These are phyloP conservation scores for Racocetra persica DNA, from an alignment of 371 early-diverging fungal genomes.

Conservation along the genomic window DNA sequence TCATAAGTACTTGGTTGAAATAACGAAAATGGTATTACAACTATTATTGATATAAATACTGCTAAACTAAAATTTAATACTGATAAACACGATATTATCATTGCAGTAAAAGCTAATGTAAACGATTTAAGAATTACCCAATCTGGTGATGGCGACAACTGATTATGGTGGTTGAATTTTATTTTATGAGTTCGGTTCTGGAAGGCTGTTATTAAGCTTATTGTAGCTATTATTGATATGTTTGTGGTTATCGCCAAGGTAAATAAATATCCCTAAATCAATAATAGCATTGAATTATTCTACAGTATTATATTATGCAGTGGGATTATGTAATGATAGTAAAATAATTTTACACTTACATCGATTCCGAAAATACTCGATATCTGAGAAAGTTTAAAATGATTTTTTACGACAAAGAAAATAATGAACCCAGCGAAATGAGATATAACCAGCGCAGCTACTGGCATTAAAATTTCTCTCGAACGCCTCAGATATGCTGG, in stretches of 20 bases:
- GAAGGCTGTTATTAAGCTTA: not conserved
- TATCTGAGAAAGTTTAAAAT: not conserved
- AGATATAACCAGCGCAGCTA: conserved; percentile 42
- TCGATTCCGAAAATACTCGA: not conserved
- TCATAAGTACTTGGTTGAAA: conserved; percentile 22
- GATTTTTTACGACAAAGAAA: conserved; percentile 22
- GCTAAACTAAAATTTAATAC: conserved; percentile 88
- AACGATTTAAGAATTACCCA: conserved; percentile 74
- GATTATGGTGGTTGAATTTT: not conserved
- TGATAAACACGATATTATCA: conserved; percentile 76
- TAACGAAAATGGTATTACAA: conserved; percentile 45
- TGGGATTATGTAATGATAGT: not conserved
- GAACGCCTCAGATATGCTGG: conserved; percentile 28
- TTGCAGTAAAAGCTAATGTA: conserved; percentile 70
- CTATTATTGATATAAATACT: conserved; percentile 70
- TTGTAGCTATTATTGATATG: conserved; percentile 1
- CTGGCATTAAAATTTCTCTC: conserved; percentile 27
- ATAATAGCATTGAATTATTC: not conserved
- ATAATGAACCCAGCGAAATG: conserved; percentile 45
- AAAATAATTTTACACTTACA: not conserved
- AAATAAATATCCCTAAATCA: not conserved
- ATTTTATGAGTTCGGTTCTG: not conserved
- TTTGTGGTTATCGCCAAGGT: not conserved
- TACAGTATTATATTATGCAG: too few relatives aligned
- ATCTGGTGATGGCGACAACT: conserved; percentile 47